Conservation (phyloP, 176 grass and related monocot genomes). For the Eremochloa ophiuroides region DNA sequence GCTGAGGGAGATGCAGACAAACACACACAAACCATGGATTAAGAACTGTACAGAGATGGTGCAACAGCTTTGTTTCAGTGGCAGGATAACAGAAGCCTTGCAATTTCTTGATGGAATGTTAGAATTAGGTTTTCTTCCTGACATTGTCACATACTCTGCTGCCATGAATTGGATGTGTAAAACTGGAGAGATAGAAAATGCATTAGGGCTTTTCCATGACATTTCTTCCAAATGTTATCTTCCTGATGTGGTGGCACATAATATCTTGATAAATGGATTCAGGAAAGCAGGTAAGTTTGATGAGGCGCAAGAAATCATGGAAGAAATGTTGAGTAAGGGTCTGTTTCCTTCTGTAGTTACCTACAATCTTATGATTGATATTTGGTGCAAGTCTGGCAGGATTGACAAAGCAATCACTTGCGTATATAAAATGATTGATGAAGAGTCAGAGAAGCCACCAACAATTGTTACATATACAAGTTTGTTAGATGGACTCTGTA, state of each 20-base stretch:
- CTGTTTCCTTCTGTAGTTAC: constrained; percentile 75
- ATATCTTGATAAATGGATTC: constrained; percentile 94
- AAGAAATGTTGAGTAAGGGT: constrained; percentile 76
- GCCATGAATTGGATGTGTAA: constrained; percentile 78
- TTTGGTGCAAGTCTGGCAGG: constrained; percentile 69
- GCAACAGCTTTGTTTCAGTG: constrained; percentile 66
- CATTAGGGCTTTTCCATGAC: constrained; percentile 53
- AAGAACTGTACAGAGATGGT: constrained; percentile 89
- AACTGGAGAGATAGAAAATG: constrained; percentile 53
- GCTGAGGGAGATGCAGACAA: constrained; percentile 57
- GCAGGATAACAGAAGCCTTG: constrained; percentile 62
- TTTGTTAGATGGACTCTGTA: constrained; percentile 77
- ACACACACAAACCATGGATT: constrained; percentile 69
- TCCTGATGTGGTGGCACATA: constrained; percentile 92
- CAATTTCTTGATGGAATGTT: constrained; percentile 74
- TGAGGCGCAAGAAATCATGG: constrained; percentile 62
- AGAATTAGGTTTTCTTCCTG: constrained; percentile 80
- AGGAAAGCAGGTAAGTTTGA: constrained; percentile 58
- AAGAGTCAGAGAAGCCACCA: constrained; percentile 59
- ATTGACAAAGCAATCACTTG: constrained; percentile 57
- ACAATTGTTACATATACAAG: constrained; percentile 81
- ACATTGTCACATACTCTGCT: constrained; percentile 79
- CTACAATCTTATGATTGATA: constrained; percentile 95
- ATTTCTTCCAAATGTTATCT: constrained; percentile 69
- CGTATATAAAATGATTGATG: constrained; percentile 67